Conservation (phyloP, 2,329 filamentous ascomycete genomes). For the Rutstroemia sp. region DNA sequence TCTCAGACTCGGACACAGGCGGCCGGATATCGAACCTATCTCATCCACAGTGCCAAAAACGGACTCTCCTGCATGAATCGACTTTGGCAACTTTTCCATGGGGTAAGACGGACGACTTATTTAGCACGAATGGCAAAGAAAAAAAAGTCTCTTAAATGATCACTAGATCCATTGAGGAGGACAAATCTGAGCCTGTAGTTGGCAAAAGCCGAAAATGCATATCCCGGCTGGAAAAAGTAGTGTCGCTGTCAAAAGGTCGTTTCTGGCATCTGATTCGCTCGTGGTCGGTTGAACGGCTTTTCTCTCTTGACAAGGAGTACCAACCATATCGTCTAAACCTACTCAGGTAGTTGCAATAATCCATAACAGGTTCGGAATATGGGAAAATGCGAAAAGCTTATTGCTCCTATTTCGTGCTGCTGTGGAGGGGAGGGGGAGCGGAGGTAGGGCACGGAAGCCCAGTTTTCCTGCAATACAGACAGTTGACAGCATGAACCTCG, state of each 20-base stretch:
- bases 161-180: slow-evolving; percentile 16
- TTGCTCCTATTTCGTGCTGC: background rate
- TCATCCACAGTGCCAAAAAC: slow-evolving; percentile 19
- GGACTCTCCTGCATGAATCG: slow-evolving; percentile 30
- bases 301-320: slow-evolving; percentile 1
- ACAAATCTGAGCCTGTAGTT: slow-evolving; percentile 24
- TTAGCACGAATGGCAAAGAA: slow-evolving; percentile 1
- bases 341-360: background rate
- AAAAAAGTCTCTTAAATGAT: background rate
- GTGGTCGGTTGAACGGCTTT: background rate
- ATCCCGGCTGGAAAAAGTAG: slow-evolving; percentile 18
- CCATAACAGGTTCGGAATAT: background rate
- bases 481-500: slow-evolving; percentile 8
- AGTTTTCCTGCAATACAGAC: slow-evolving; percentile 1
- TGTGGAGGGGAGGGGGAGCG: background rate
- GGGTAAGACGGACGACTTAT: slow-evolving; percentile 2
- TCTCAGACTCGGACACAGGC: slow-evolving; percentile 7
- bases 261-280: slow-evolving; percentile 7
- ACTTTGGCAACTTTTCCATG: slow-evolving; percentile 18
- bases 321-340: slow-evolving; percentile 9
- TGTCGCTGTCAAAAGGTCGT: slow-evolving; percentile 6
- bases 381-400: background rate
- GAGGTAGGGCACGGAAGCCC: background rate
- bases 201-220: slow-evolving; percentile 9
- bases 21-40: slow-evolving; percentile 22